Base-by-base conservation (phyloP, 2,329 filamentous ascomycete species). In the Tolypocladium nubicola region DNA sequence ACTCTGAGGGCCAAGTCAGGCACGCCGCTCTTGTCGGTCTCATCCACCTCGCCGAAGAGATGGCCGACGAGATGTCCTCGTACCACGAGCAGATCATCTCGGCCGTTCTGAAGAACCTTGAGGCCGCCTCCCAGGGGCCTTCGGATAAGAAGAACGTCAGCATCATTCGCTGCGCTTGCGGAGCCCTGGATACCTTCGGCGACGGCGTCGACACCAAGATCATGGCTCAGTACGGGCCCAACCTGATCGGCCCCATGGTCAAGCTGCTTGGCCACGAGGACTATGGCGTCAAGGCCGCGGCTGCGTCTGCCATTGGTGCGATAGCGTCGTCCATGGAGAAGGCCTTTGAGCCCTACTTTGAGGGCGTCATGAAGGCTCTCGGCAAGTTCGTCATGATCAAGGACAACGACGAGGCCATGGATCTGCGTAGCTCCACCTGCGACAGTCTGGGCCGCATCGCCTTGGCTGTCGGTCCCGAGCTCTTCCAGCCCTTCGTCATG, bases 381-480 rank as follows among this genome's bases (percentile, higher is more conserved):
- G 90, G 89, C 56, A 82, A 84, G 56, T 97, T 90, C 66, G 88
- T 94, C 62, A 81, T 83, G 56, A 86, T 95, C 73, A 96, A 96
- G 78, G 89, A 92, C 56, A 89, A 83, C 59, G 89, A 96, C 63
- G 91, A 96, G 55, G 90, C 96, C 69, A 84, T 97, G 56, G 87
- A 96, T 62, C 83, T 97, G 39, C 87, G 94, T 64, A 91, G 90
- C 64, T 89, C 90, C 58, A 90, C 95, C 43, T 91, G 90, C 64
- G 94, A 99, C 75, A 86, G 92, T 30, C 88, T 99, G 79, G 93
- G 92, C 58, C 91, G 92, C 71, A 95, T 97, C 68, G 92, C 94
- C 47, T 79, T 86, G 58, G 90, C 94, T 56, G 93, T 97, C 59
- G 94, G 94, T 23, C 78, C 89, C 40, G 81, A 89, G 70, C 80